These are phyloP conservation scores for Hyaloperonospora arabidopsidis DNA, from an alignment of 352 stramenopile genomes.

Conservation along the genomic window DNA sequence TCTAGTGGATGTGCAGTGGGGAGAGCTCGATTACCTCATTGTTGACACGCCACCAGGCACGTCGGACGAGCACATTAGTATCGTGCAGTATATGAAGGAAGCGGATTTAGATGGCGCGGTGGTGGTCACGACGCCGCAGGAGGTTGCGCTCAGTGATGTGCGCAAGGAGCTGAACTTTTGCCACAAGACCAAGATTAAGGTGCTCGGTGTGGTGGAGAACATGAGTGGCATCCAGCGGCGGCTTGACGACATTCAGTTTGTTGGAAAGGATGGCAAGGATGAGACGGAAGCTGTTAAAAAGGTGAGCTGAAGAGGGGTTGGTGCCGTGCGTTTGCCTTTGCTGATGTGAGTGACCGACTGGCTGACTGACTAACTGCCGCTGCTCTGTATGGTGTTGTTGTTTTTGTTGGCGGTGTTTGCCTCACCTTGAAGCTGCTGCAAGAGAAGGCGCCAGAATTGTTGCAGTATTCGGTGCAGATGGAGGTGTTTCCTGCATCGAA, in stretches of 20 bases:
- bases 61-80: constrained; percentile 99
- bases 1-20: constrained; percentile 99
- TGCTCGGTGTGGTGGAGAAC: constrained; percentile 95
- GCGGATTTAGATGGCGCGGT: constrained; percentile 91
- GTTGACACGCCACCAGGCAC: constrained; percentile 99
- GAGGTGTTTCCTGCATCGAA: constrained; percentile 88
- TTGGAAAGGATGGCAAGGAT: constrained; percentile 44
- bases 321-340: not conserved
- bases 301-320: constrained; percentile 19
- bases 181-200: constrained; percentile 89
- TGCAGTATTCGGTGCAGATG: constrained; percentile 63
- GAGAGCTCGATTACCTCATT: constrained; percentile 98
- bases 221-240: constrained; percentile 92
- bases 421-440: constrained; percentile 45
- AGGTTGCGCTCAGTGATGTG: constrained; percentile 99
- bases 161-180: constrained; percentile 99
- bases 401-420: not conserved
- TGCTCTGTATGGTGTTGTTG: constrained; percentile 5
- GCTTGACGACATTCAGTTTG: constrained; percentile 68
- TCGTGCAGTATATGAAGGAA: constrained; percentile 98
- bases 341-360: no score
- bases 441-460: constrained; percentile 80
- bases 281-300: constrained; percentile 56
- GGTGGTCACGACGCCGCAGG: constrained; percentile 98
- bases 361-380: not conserved